Evolutionary conservation across 1,284 basidiomycete genomes (phyloP).

Genomic region (Moesziomyces sp.): DNA sequence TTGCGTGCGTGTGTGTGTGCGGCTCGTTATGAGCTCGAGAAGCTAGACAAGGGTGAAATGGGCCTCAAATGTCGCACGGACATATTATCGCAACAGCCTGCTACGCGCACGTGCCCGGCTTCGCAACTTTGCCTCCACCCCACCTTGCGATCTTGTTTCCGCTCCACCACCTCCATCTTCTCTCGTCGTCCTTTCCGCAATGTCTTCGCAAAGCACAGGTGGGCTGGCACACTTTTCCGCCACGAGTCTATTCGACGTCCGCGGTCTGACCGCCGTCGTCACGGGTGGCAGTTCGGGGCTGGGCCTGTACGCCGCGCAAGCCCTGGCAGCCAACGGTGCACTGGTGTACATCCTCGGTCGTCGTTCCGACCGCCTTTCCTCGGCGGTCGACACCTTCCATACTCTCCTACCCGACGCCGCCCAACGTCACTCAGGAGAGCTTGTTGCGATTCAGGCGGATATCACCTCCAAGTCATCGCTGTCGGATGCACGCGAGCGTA

Average conservation of each 20-base stretch:
- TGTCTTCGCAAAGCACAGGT: constrained; percentile 3
- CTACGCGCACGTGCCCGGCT: background rate
- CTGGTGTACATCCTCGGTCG: constrained; percentile 52
- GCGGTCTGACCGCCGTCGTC: constrained; percentile 25
- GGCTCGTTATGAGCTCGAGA: background rate
- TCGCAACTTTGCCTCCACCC: no score
- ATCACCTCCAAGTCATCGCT: constrained; percentile 43
- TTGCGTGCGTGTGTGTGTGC: background rate
- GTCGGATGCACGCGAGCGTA: constrained; percentile 6
- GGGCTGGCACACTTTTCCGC: constrained; percentile 20
- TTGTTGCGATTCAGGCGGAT: constrained; percentile 29
- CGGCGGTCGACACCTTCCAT: constrained; percentile 17
- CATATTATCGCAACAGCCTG: background rate
- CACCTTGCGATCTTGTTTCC: background rate
- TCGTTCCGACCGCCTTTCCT: constrained; percentile 19
- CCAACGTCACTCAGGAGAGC: constrained; percentile 3
- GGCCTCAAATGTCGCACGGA: background rate
- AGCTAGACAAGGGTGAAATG: no score
- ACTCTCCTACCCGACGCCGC: constrained; percentile 4
- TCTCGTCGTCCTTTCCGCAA: background rate
- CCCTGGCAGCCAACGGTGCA: constrained; percentile 45
- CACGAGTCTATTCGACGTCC: constrained; percentile 34
- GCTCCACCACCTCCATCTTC: background rate
- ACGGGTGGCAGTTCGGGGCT: constrained; percentile 48
- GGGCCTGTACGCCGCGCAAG: constrained; percentile 47